phyloP scores from a whole-genome alignment of 2,329 filamentous ascomycete genomes.

The Sporothrix sp. region DNA sequence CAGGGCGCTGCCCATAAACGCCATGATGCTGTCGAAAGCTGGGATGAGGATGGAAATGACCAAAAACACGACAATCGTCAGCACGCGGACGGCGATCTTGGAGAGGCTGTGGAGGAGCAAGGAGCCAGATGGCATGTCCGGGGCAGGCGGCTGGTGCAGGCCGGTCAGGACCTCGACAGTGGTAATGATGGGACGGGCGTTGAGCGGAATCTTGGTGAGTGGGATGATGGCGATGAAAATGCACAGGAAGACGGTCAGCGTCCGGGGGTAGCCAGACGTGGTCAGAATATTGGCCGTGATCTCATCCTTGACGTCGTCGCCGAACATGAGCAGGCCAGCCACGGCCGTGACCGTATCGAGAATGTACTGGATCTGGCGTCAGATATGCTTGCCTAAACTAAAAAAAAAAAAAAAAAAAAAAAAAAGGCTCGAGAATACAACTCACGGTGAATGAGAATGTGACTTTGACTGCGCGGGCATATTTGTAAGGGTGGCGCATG shows the following conservation, averaged over 20 bases:
- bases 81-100: constrained; percentile 53
- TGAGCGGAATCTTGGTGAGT: constrained; percentile 87
- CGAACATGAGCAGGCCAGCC: constrained; percentile 88
- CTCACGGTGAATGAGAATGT: constrained; percentile 26
- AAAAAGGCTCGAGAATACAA: constrained; percentile 12
- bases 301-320: constrained; percentile 75
- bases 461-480: constrained; percentile 35
- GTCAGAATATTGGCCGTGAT: constrained; percentile 83
- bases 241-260: constrained; percentile 68
- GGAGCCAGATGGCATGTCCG: constrained; percentile 39
- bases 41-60: constrained; percentile 61
- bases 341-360: constrained; percentile 76
- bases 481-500: constrained; percentile 70
- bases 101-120: constrained; percentile 47
- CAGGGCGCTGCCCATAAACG: constrained; percentile 76
- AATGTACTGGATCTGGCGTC: constrained; percentile 44
- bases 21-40: constrained; percentile 82
- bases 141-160: constrained; percentile 44
- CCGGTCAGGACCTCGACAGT: constrained; percentile 75
- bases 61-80: constrained; percentile 62
- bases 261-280: constrained; percentile 61
- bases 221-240: constrained; percentile 87
- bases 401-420: no score
- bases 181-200: constrained; percentile 76
- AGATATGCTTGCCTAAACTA: no score